Base-by-base conservation (phyloP, 768 basidiomycete genomes). In the Pleurotus eryngii region DNA sequence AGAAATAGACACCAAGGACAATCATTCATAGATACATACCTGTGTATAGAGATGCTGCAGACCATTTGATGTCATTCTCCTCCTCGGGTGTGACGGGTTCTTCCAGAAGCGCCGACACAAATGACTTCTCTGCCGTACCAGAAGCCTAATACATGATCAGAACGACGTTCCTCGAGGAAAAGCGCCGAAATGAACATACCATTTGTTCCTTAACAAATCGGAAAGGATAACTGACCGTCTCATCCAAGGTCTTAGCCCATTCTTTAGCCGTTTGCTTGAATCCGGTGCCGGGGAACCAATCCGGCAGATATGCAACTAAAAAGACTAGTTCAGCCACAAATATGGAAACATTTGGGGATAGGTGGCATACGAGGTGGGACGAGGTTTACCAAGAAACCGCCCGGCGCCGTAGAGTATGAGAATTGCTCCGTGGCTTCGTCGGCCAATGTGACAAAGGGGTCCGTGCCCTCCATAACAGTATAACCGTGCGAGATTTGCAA, bases 201-300 rank as follows among this genome's bases (percentile, higher is more conserved):
- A 83, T 70, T 63, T 76, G 72, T 5, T 73, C 59, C 60, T 81
- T 78, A 7, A 78, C 78, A 50, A 70, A 74, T 27, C 67, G 60
- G 57, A 78, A 74, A 2, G 82, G 82, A 5, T 68, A 64, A 24
- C 82, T 76, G 6, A 75, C 75, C 78, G 82, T 76, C 20, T 70
- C 68, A n/a, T 69, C 58, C 7, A 80, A 67, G 2, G 74, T 75
- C 20, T 61, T 61, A 5, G 72, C 72, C 78, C 81, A 83, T 56
- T 71, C 68, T 42, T 65, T 72, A 0, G 82, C 83, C 20, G 68
- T 76, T 46, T 63, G 59, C 63, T 84, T 76, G 72, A 85, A 85
- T 0, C 70, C 69, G 8, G 80, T 79, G 4, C 84, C 84, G 3
- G 84, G 84, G 59, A 84, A 75, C 84, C 84, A 85, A n/a, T 72